Percentiles rank a stretch among this genome's conserved stretches.
These are phyloP conservation scores for Solanum medicagineum DNA, from an alignment of 257 asterid species.

Conservation along the genomic window DNA sequence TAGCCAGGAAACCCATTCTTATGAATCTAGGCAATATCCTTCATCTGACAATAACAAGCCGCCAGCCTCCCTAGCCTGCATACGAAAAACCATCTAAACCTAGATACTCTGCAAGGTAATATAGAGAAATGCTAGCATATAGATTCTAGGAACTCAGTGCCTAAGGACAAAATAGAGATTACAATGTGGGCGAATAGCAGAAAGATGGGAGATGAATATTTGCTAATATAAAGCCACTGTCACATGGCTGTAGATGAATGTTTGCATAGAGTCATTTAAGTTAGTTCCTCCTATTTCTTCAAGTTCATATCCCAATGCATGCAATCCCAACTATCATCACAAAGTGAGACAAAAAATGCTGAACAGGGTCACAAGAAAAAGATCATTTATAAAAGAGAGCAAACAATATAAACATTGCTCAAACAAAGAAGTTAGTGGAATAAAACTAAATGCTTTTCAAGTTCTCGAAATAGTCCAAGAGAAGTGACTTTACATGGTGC, in stretches of 20 bases:
- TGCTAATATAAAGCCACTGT: neutral
- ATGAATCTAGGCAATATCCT: neutral
- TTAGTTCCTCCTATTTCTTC: neutral
- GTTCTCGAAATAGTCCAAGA: neutral
- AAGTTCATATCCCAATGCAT: neutral
- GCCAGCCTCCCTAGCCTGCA: slow-evolving; percentile 2
- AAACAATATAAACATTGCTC: neutral
- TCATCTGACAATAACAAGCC: neutral
- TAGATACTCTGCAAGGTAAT: neutral
- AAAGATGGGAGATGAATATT: neutral
- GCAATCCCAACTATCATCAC: neutral
- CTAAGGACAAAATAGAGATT: neutral
- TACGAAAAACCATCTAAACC: slow-evolving; percentile 1
- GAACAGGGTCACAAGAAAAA: neutral
- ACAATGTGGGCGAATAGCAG: neutral
- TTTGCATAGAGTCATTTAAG: neutral
- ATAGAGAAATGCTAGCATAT: neutral
- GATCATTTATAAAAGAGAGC: neutral
- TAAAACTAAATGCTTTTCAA: neutral
- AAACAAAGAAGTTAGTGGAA: neutral
- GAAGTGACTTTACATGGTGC: neutral
- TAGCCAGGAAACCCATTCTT: neutral
- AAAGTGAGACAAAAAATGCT: neutral
- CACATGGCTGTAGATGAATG: neutral
- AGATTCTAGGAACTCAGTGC: neutral